phyloP scores from a whole-genome alignment of 768 basidiomycete genomes.

The Rubroboletus satanas region DNA sequence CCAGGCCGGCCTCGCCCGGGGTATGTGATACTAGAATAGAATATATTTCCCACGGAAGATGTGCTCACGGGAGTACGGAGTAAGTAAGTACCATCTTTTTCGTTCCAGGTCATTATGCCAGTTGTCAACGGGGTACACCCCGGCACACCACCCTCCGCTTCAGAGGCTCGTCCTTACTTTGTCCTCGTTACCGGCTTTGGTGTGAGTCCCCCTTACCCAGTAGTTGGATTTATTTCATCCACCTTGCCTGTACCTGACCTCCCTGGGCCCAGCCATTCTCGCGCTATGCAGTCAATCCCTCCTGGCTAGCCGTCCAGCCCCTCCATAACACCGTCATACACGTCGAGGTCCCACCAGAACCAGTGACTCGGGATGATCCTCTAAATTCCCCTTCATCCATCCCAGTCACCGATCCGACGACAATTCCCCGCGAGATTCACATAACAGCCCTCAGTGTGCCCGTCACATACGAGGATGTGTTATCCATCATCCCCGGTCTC shows the following conservation, averaged over 20 bases:
- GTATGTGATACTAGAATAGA: background rate
- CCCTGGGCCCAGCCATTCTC: conserved; percentile 47
- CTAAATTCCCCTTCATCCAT: background rate
- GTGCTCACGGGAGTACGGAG: no score
- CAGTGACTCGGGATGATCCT: conserved; percentile 18
- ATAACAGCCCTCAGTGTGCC: conserved; percentile 59
- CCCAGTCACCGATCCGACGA: conserved; percentile 6
- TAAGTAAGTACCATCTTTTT: no score
- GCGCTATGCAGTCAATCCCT: conserved; percentile 58
- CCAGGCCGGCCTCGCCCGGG: conserved; percentile 9
- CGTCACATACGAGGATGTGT: conserved; percentile 55
- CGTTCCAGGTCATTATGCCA: conserved; percentile 26
- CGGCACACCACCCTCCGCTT: conserved; percentile 5
- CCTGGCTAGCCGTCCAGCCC: conserved; percentile 65
- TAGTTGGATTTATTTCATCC: conserved; percentile 23
- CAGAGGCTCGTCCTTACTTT: conserved; percentile 36
- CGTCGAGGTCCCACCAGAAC: conserved; percentile 34
- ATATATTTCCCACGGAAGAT: conserved; percentile 6
- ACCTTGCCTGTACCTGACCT: conserved; percentile 16
- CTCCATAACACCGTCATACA: conserved; percentile 54
- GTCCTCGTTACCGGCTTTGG: conserved; percentile 54
- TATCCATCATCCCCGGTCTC: conserved; percentile 51
- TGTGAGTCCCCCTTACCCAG: conserved; percentile 37
- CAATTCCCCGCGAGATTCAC: conserved; percentile 43
- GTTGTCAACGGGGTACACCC: conserved; percentile 20